A percentile compares a stretch with the other conserved stretches of the same genome.
phyloP scores from a whole-genome alignment of 148 eudicot genomes.

The Silene latifolia region DNA sequence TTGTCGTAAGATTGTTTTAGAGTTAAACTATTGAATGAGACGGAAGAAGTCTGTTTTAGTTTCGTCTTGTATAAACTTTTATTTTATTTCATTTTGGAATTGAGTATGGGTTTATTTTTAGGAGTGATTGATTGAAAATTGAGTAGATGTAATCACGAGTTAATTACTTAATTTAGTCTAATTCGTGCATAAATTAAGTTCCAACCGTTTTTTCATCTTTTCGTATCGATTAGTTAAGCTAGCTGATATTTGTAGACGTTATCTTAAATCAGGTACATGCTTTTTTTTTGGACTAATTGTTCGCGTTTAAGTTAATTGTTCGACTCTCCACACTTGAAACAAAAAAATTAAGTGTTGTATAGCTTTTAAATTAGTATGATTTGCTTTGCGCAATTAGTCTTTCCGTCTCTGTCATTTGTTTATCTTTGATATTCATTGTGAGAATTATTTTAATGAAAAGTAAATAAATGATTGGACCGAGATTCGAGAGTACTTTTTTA shows the following conservation, averaged over 20 bases:
- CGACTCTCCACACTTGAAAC: too few relatives aligned
- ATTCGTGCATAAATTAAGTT: constrained; percentile 15
- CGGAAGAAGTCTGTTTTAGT: too few relatives aligned
- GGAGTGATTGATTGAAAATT: too few relatives aligned
- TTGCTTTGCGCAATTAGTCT: constrained; percentile 7
- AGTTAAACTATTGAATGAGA: too few relatives aligned
- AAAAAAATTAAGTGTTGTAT: too few relatives aligned
- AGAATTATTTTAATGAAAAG: not conserved
- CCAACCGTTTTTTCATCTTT: not conserved
- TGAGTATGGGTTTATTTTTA: too few relatives aligned
- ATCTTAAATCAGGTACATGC: not conserved
- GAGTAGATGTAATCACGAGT: constrained; percentile 7
- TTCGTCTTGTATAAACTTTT: too few relatives aligned
- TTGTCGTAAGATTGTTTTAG: not conserved
- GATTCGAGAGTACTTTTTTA: too few relatives aligned
- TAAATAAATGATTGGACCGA: not conserved
- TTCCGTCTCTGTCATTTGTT: not conserved
- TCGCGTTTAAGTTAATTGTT: too few relatives aligned
- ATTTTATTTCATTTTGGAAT: not conserved
- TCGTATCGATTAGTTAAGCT: not conserved
- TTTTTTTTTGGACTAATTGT: too few relatives aligned
- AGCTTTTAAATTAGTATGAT: constrained; percentile 1
- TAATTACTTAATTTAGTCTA: not conserved
- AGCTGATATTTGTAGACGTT: not conserved
- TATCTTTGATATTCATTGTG: too few relatives aligned